Base-by-base conservation (phyloP, 192 early-diverging fungal genomes). In the Mortierella claussenii region DNA sequence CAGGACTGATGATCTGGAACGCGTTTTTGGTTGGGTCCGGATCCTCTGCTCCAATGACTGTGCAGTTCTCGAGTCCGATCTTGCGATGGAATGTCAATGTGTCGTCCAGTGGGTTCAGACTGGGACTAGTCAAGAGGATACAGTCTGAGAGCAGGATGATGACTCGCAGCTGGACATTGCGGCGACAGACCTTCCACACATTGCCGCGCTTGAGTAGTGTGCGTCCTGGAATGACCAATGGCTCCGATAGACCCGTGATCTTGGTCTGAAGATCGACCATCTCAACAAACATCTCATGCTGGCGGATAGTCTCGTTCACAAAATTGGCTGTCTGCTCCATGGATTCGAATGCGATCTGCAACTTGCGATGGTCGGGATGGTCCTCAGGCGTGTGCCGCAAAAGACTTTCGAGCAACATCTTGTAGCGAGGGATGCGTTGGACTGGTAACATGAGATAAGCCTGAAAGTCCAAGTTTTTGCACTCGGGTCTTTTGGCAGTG, bases 391-490 rank as follows among this genome's bases (percentile, higher is more conserved):
- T 96, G 75, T 84, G 81, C 48, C 83, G 79, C n/a, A 93, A 80
- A 5, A 97, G 83, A 40, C 90, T 85, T 33, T 89, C 87, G 17
- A 97, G 79, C 20, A 96, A 82, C 68, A 97, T 78, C 56, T 88
- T 86, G 79, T 96, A 97, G 52, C 94, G 91, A 26, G 95, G 95
- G 55, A 97, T 84, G 3, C 96, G 86, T 75, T 97, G 96, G 18
- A 97, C 88, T 0, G 96, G 96, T 11, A 96, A 81, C 52, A 96
- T 86, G 36, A 96, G 80, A 69, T 92, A 95, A 3, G 92, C 86
- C 55, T 94, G 90, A 17, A 97, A 81, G 32, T 86, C 85, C 26
- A 83, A 46, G 76, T 80, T 80, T 60, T 82, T 73, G 60, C 69
- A 64, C 60, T 81, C 62, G 80, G 88, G 47, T 68, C 69, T 65